A percentile compares a stretch with the other conserved stretches of the same genome.
Evolutionary conservation across 129 eudicot genomes (phyloP).

Genomic region (Scalesia atractyloides): DNA sequence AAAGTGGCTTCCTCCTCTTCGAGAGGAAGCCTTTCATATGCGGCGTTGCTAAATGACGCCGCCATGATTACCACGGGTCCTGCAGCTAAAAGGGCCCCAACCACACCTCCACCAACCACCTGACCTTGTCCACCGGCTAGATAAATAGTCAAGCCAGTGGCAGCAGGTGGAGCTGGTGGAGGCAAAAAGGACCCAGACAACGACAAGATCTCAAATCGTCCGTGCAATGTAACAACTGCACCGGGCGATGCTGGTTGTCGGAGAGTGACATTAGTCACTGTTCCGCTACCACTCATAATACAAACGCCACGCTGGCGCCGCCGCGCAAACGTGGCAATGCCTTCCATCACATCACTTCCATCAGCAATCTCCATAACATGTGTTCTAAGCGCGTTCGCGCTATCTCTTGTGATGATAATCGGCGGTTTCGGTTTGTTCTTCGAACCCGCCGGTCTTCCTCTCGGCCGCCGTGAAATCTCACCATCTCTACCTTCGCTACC

Average conservation of each 20-base stretch:
- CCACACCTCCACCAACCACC: constrained; percentile 79
- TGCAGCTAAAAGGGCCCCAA: constrained; percentile 60
- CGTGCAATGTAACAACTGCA: constrained; percentile 59
- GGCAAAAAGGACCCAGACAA: constrained; percentile 70
- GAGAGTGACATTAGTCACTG: constrained; percentile 66
- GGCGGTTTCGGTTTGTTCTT: constrained; percentile 77
- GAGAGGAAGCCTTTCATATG: constrained; percentile 73
- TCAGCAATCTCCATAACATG: constrained; percentile 80
- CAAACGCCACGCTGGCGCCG: constrained; percentile 77
- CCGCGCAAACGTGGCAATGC: constrained; percentile 66
- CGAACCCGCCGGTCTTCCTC: constrained; percentile 79
- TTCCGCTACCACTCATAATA: constrained; percentile 70
- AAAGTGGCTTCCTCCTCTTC: constrained; percentile 57
- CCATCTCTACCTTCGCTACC: constrained; percentile 41
- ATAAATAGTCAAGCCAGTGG: constrained; percentile 63
- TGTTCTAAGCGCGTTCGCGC: constrained; percentile 75
- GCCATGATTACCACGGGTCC: constrained; percentile 84
- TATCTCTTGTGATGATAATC: constrained; percentile 65
- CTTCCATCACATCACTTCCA: constrained; percentile 70
- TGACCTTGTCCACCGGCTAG: constrained; percentile 86
- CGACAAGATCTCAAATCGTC: constrained; percentile 73
- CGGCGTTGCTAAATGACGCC: constrained; percentile 83
- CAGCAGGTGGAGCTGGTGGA: constrained; percentile 79
- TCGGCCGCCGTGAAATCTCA: constrained; percentile 56
- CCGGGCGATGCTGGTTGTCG: constrained; percentile 70